Evolutionary conservation across 495 filamentous ascomycete species (phyloP).

Genomic region (Aspergillus nidulans): DNA sequence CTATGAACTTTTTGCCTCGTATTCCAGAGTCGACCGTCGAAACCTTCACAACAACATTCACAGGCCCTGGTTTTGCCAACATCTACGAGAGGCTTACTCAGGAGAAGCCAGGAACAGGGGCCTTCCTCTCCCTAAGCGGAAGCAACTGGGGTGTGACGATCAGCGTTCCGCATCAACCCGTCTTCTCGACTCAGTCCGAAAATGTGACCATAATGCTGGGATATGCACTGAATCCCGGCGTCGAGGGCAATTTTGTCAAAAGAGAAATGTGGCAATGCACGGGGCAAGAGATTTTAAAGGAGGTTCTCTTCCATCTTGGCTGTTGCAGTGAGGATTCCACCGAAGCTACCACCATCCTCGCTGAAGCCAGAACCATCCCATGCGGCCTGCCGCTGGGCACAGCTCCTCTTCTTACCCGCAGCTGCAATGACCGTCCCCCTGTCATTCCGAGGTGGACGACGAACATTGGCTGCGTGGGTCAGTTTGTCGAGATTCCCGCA

Average conservation of each 20-base stretch:
- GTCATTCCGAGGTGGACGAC: constrained; percentile 22
- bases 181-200: constrained; percentile 28
- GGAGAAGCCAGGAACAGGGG: constrained; percentile 29
- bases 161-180: constrained; percentile 34
- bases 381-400: constrained; percentile 35
- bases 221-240: constrained; percentile 27
- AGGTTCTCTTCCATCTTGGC: constrained; percentile 31
- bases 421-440: constrained; percentile 26
- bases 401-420: constrained; percentile 29
- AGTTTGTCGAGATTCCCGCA: constrained; percentile 38
- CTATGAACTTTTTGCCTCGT: constrained; percentile 29
- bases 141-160: constrained; percentile 36
- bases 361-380: constrained; percentile 21
- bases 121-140: constrained; percentile 30
- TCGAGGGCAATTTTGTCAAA: constrained; percentile 29
- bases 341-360: constrained; percentile 4
- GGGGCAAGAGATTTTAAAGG: constrained; percentile 34
- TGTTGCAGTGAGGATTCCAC: too few species aligned
- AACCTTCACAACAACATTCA: constrained; percentile 38
- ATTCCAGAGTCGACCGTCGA: constrained; percentile 27
- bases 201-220: constrained; percentile 32
- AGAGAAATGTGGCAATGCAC: constrained; percentile 37
- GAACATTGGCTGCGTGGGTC: constrained; percentile 38
- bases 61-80: constrained; percentile 25
- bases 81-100: constrained; percentile 23